Conservation (phyloP, 1,284 basidiomycete genomes). For the Heterobasidion irregulare region DNA sequence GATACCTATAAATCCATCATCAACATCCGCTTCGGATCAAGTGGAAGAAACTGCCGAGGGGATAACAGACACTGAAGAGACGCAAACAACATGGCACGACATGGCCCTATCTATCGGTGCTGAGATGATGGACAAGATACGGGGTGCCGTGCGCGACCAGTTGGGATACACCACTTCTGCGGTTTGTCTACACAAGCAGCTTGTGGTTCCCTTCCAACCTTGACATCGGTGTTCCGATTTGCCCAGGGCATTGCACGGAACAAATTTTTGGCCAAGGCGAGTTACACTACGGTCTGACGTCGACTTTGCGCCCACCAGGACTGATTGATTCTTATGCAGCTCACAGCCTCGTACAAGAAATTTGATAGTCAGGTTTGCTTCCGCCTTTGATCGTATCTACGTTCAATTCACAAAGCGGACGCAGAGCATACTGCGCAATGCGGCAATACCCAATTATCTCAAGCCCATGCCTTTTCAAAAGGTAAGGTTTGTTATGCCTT, state of each 20-base stretch:
- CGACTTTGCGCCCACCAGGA: neutral
- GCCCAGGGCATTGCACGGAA: slow-evolving; percentile 83
- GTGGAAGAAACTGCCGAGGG: slow-evolving; percentile 3
- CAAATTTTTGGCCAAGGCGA: slow-evolving; percentile 90
- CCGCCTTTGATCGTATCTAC: slow-evolving; percentile 7
- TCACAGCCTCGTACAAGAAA: slow-evolving; percentile 86
- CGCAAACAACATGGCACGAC: slow-evolving; percentile 72
- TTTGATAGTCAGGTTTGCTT: slow-evolving; percentile 70
- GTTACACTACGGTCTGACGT: neutral
- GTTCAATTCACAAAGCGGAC: neutral
- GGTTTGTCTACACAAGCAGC: slow-evolving; percentile 26
- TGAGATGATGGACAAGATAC: slow-evolving; percentile 76
- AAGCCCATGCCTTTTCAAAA: slow-evolving; percentile 82
- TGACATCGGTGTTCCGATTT: neutral
- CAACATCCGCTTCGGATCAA: slow-evolving; percentile 9
- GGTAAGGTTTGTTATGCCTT: slow-evolving; percentile 28
- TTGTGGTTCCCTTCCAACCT: neutral
- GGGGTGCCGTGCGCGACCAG: slow-evolving; percentile 59
- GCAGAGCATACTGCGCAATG: slow-evolving; percentile 75
- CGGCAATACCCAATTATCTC: slow-evolving; percentile 80
- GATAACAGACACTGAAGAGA: slow-evolving; percentile 23
- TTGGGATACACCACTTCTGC: slow-evolving; percentile 95
- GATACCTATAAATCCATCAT: slow-evolving; percentile 51
- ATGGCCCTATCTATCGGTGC: slow-evolving; percentile 86
- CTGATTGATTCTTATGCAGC: slow-evolving; percentile 30